Evolutionary conservation across 768 basidiomycete species (phyloP), one percentile per base, ranked within the genome.

Genomic region (Lactifluus echinatus): DNA sequence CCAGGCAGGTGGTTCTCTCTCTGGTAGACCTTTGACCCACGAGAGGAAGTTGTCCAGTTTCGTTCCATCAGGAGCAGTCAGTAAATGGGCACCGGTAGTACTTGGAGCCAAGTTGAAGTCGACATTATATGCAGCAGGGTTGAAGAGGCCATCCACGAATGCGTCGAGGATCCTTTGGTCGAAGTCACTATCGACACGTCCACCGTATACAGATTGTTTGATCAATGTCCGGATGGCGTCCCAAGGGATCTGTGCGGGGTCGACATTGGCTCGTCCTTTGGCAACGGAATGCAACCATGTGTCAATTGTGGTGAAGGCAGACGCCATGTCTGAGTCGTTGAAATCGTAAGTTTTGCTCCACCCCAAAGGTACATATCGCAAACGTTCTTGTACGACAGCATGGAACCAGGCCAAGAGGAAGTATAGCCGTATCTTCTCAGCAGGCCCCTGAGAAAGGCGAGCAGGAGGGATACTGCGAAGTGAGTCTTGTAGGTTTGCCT

Each of bases 341-440:
- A 98, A 98, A 70, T 98, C 96, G 72, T 98, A 98, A 0, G 79
- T 78, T 73, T 96, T 92, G 69, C 88, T 94, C 93, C 95, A 99
- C 0, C 96, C 95, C 15, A 99, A 75, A 6, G 96, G 96, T 8
- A 86, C 89, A 69, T 97, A 99, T 40, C 95, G 89, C 12, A 98
- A 76, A 60, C 96, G 90, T 71, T 98, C 96, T 72, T 96, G 94
- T 1, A 98, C 86, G 19, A 98, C 83, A 12, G 96, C 94, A 66
- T 99, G 96, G 87, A 98, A 96, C 94, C 95, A 99, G 1, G 96
- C 91, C 29, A 98, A 80, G 33, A 97, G 76, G 85, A 97, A 97
- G 73, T 95, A 94, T 46, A 98, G 71, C 5, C 96, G 83, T 39
- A 86, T 78, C 70, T 96, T 96, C 73, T 99, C 96, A 2, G 84